Base-by-base conservation (phyloP, 768 basidiomycete species). In the Lentinula aciculospora region DNA sequence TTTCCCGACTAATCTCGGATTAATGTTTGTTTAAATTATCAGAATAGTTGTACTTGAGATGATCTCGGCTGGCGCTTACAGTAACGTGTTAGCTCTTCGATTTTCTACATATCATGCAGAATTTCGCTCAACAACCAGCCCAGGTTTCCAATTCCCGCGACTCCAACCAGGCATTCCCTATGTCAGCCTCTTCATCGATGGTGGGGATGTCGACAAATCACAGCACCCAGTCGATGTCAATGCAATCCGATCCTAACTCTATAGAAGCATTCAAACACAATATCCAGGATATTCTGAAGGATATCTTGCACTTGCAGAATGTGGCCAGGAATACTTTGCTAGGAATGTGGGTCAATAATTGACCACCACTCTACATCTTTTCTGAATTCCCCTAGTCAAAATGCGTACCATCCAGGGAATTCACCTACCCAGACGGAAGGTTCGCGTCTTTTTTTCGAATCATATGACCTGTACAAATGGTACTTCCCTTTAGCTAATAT, bases 321-420 rank as follows among this genome's bases (percentile, higher is more conserved):
- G n/a, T 56, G 3, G 54, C 54, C 12, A 42, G 54, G 40, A 42
- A 21, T n/a, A 34, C 54, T 25, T 45, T 56, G 10, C 3, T 21
- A 7, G 54, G 40, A 28, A 56, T 56, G 54, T 56, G 19, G 25
- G 54, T 45, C 10, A 19, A 15, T 10, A n/a, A 13, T 5, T 28
- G 23, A 27, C 29, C 2, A 10, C 15, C 19, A 2, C 13, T 9
- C 8, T n/a, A n/a, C 15, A 23, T n/a, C 17, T 13, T 31, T 17
- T 9, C 17, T 1, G 9, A 4, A 17, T 15, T 15, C 10, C 15
- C 4, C 21, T n/a, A 56, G 54, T 12, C 54, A 56, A 25, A 56
- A 56, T 21, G 54, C 54, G n/a, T 56, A 56, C 32, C 54, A 56
- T 46, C 40, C 40, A 25, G 54, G 54, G 21, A 56, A 28, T 40